Evolutionary conservation across 148 eudicot species (phyloP).

Genomic region (Heliosperma pusillum): DNA sequence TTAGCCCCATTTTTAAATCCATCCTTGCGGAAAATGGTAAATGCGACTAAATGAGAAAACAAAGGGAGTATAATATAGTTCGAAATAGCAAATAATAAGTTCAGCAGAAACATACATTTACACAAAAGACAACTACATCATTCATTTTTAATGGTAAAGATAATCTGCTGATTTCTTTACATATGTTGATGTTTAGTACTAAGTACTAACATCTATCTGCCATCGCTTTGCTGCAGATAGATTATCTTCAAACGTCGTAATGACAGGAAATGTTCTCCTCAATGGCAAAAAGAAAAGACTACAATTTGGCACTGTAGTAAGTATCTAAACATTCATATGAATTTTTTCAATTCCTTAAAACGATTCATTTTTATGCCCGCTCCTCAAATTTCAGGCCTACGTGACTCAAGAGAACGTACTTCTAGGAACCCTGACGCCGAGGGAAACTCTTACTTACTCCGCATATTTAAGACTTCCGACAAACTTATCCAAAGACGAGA

Average conservation of each 20-base stretch:
- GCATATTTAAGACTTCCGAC: conserved; percentile 75
- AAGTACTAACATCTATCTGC: conserved; percentile 7
- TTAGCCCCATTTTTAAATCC: no score
- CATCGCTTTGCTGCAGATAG: conserved; percentile 48
- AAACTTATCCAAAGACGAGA: conserved; percentile 40
- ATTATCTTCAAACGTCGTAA: conserved; percentile 62
- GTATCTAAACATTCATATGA: conserved; percentile 13
- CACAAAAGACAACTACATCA: no score
- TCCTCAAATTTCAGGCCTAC: conserved; percentile 54
- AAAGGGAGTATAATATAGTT: no score
- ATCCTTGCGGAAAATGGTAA: no score
- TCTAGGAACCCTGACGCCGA: conserved; percentile 60
- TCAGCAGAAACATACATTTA: no score
- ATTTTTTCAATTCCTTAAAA: no score
- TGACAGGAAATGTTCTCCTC: conserved; percentile 75
- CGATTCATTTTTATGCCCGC: no score
- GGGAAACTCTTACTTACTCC: conserved; percentile 69
- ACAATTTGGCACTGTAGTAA: conserved; percentile 64
- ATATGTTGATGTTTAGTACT: background rate
- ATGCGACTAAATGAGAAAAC: no score
- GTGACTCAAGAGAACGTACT: conserved; percentile 77
- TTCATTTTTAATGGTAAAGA: no score
- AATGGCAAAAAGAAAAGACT: conserved; percentile 69
- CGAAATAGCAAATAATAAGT: no score
- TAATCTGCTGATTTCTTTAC: background rate